Evolutionary conservation across 2,329 filamentous ascomycete genomes (phyloP).

Genomic region (Nigrograna mackinnonii): DNA sequence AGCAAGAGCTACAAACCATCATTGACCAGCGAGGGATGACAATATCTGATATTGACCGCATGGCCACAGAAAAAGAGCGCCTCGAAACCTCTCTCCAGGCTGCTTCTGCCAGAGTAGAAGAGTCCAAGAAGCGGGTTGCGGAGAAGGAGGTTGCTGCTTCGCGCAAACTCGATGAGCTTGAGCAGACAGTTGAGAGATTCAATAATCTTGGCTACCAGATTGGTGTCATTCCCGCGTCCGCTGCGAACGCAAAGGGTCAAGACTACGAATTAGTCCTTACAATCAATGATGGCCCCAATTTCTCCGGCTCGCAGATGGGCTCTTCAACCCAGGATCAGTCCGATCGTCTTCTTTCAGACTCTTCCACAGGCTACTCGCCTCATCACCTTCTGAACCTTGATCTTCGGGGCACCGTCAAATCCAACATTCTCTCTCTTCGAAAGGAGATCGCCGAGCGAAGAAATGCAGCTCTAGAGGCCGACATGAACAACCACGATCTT

Average conservation of each 20-base stretch:
- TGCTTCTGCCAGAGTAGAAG: slow-evolving; percentile 75
- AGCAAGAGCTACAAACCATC: slow-evolving; percentile 75
- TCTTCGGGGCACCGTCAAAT: slow-evolving; percentile 80
- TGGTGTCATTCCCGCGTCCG: slow-evolving; percentile 82
- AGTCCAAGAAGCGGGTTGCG: slow-evolving; percentile 78
- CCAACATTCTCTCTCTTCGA: slow-evolving; percentile 73
- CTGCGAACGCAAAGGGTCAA: slow-evolving; percentile 80
- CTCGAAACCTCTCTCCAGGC: slow-evolving; percentile 87
- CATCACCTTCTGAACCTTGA: slow-evolving; percentile 88
- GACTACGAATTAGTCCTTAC: slow-evolving; percentile 85
- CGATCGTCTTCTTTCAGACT: slow-evolving; percentile 80
- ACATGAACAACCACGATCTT: slow-evolving; percentile 93
- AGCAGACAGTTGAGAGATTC: slow-evolving; percentile 85
- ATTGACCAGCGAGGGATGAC: slow-evolving; percentile 94
- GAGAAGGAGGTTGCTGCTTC: slow-evolving; percentile 90
- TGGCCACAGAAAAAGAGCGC: slow-evolving; percentile 93
- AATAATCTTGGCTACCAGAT: slow-evolving; percentile 95
- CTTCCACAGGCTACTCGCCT: slow-evolving; percentile 85
- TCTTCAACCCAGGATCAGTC: slow-evolving; percentile 50
- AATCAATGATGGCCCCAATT: slow-evolving; percentile 78
- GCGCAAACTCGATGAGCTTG: slow-evolving; percentile 86
- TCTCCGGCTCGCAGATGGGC: slow-evolving; percentile 59
- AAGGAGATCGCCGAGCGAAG: slow-evolving; percentile 93
- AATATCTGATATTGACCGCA: slow-evolving; percentile 98
- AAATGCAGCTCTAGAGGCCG: slow-evolving; percentile 79